Percentiles rank a stretch among this genome's conserved stretches.
These are phyloP conservation scores for Xenoacremonium recifei DNA, from an alignment of 2,329 filamentous ascomycete species.

Conservation along the genomic window DNA sequence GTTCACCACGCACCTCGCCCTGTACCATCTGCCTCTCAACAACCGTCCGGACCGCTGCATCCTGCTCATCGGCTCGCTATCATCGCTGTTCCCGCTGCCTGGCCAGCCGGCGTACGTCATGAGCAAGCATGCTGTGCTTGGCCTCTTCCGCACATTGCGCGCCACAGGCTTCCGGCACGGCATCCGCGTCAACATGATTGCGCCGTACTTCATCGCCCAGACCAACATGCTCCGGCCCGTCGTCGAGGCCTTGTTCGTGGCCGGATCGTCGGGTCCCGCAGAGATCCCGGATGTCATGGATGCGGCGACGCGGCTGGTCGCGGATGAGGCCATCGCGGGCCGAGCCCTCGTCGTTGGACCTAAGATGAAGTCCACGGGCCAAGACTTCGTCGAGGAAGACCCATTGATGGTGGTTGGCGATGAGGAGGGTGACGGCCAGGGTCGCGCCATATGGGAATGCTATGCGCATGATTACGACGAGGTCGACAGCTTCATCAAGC, in stretches of 20 bases:
- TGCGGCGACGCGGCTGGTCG: conserved; percentile 59
- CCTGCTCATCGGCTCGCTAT: conserved; percentile 62
- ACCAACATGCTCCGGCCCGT: conserved; percentile 51
- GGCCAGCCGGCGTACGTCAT: conserved; percentile 54
- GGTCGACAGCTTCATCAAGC: conserved; percentile 53
- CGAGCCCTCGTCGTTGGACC: conserved; percentile 58
- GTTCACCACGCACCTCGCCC: conserved; percentile 64
- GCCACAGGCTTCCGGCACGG: conserved; percentile 43
- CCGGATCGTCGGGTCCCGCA: conserved; percentile 50
- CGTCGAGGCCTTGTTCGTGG: conserved; percentile 48
- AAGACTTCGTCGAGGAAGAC: conserved; percentile 32
- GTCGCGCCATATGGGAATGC: conserved; percentile 57
- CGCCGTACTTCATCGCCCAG: conserved; percentile 65
- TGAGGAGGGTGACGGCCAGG: conserved; percentile 37
- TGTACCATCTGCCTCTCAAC: conserved; percentile 39
- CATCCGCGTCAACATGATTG: conserved; percentile 64
- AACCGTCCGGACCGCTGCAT: conserved; percentile 45
- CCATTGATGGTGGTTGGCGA: conserved; percentile 19
- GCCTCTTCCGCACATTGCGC: conserved; percentile 60
- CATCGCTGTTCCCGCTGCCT: conserved; percentile 48
- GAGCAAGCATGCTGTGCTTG: conserved; percentile 65
- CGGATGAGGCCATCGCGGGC: conserved; percentile 56
- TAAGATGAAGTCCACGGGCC: conserved; percentile 35
- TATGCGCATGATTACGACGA: conserved; percentile 59
- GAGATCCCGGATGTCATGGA: conserved; percentile 60